These are phyloP conservation scores for Auriscalpium vulgare DNA, from an alignment of 768 basidiomycete genomes.

Conservation along the genomic window DNA sequence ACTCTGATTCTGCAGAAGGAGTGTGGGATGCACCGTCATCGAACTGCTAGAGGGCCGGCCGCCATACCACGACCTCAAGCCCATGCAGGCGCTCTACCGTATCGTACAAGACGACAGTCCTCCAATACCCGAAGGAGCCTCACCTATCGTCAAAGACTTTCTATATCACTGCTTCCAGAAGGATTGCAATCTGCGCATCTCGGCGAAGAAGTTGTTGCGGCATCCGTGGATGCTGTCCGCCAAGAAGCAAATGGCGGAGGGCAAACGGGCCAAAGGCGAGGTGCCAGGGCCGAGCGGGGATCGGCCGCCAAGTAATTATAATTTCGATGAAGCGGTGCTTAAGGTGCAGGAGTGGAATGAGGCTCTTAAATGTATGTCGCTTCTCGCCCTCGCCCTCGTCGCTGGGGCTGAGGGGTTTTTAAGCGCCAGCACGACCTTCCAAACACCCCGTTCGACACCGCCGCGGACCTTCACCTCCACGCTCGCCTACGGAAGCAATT, in stretches of 20 bases:
- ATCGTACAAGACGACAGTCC: constrained; percentile 98
- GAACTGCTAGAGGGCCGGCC: constrained; percentile 89
- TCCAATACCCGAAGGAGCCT: constrained; percentile 92
- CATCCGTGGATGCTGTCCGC: constrained; percentile 97
- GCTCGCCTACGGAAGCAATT: constrained; percentile 13
- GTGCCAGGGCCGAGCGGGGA: constrained; percentile 22
- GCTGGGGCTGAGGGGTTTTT: constrained; percentile 4
- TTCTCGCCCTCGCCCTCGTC: constrained; percentile 1
- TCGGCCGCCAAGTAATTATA: constrained; percentile 70
- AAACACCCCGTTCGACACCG: constrained; percentile 46
- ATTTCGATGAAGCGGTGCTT: constrained; percentile 89
- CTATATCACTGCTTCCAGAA: constrained; percentile 98
- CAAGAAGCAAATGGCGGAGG: constrained; percentile 57
- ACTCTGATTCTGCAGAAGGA: constrained; percentile 31
- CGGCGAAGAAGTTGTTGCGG: constrained; percentile 83
- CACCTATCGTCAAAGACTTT: constrained; percentile 94
- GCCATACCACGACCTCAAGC: constrained; percentile 91
- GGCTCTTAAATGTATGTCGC: constrained; percentile 72
- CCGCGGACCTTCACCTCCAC: constrained; percentile 40
- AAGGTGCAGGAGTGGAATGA: constrained; percentile 99
- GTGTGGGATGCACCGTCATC: constrained; percentile 95
- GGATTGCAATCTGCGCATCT: constrained; percentile 89
- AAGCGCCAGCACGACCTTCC: constrained; percentile 69
- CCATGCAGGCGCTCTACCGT: constrained; percentile 97
- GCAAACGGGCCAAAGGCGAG: constrained; percentile 28